These are phyloP conservation scores for Fusarium humuli DNA, from an alignment of 2,329 filamentous ascomycete species.

Conservation along the genomic window DNA sequence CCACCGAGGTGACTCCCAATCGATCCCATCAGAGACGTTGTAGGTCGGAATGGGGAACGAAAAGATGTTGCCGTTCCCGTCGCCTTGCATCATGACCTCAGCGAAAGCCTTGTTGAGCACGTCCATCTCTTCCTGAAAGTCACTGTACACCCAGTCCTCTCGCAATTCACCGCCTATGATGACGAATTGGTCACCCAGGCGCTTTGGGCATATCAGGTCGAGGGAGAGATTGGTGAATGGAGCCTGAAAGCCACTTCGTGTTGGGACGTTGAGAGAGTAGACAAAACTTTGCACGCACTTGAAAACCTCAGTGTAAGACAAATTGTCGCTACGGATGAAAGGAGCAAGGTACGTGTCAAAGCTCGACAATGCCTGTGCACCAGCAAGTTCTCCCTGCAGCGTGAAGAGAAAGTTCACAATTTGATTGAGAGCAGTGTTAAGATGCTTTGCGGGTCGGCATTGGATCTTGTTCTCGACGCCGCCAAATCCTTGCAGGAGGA, in stretches of 20 bases:
- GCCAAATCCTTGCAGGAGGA: constrained; percentile 41
- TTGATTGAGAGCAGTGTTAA: constrained; percentile 44
- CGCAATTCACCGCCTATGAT: constrained; percentile 36
- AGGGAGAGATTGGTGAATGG: constrained; percentile 43
- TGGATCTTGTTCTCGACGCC: constrained; percentile 45
- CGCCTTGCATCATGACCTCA: constrained; percentile 43
- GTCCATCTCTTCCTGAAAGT: constrained; percentile 46
- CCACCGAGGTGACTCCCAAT: constrained; percentile 44
- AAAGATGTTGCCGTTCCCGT: constrained; percentile 44
- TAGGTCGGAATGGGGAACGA: constrained; percentile 44
- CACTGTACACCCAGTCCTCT: constrained; percentile 33
- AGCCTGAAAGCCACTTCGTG: constrained; percentile 42
- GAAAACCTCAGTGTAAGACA: constrained; percentile 40
- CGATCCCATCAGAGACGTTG: constrained; percentile 39
- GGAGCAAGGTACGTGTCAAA: constrained; percentile 44
- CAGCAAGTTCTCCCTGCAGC: constrained; percentile 40
- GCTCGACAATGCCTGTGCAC: constrained; percentile 38
- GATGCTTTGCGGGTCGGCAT: constrained; percentile 40
- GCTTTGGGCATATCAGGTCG: constrained; percentile 39
- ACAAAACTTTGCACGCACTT: constrained; percentile 44
- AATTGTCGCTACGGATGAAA: constrained; percentile 34
- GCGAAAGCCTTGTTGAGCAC: constrained; percentile 44
- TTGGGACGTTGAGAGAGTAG: constrained; percentile 45
- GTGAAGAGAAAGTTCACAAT: constrained; percentile 45
- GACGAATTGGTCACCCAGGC: constrained; percentile 27